These are phyloP conservation scores for Geosmithia morbida DNA, from an alignment of 2,329 filamentous ascomycete species.

Conservation along the genomic window DNA sequence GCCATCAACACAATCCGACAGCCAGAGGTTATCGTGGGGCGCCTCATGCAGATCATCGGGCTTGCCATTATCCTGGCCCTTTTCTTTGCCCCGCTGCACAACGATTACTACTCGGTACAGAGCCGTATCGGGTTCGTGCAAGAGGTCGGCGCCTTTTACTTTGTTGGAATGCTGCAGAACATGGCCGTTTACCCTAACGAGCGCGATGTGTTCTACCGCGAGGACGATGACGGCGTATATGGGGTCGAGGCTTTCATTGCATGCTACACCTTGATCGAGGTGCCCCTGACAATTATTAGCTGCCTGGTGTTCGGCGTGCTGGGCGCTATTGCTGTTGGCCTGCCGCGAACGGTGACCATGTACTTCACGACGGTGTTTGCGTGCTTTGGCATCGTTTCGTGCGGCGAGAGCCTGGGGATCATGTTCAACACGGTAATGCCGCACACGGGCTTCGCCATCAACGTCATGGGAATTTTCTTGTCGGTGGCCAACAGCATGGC, in stretches of 20 bases:
- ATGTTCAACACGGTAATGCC: constrained; percentile 65
- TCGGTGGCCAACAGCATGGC: constrained; percentile 58
- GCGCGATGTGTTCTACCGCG: constrained; percentile 62
- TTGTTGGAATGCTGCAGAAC: constrained; percentile 68
- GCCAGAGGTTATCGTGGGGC: constrained; percentile 47
- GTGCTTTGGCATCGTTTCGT: constrained; percentile 59
- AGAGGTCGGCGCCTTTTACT: constrained; percentile 57
- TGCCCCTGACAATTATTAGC: constrained; percentile 56
- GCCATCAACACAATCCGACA: constrained; percentile 56
- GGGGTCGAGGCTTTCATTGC: constrained; percentile 56
- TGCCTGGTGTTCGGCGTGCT: constrained; percentile 52
- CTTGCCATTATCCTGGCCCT: constrained; percentile 48
- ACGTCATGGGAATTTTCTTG: constrained; percentile 54
- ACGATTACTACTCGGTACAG: constrained; percentile 57
- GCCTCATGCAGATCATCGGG: constrained; percentile 52
- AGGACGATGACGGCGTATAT: constrained; percentile 62
- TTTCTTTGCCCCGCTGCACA: constrained; percentile 58
- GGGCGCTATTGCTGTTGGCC: constrained; percentile 47
- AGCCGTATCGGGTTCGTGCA: constrained; percentile 62
- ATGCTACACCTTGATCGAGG: constrained; percentile 54
- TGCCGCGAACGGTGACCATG: constrained; percentile 46
- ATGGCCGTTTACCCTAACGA: constrained; percentile 60
- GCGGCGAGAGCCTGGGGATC: constrained; percentile 63
- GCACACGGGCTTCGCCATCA: constrained; percentile 65
- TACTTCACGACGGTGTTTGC: constrained; percentile 56